These are phyloP conservation scores for Saturnispora silvae DNA, from an alignment of 805 yeast species.

Conservation along the genomic window DNA sequence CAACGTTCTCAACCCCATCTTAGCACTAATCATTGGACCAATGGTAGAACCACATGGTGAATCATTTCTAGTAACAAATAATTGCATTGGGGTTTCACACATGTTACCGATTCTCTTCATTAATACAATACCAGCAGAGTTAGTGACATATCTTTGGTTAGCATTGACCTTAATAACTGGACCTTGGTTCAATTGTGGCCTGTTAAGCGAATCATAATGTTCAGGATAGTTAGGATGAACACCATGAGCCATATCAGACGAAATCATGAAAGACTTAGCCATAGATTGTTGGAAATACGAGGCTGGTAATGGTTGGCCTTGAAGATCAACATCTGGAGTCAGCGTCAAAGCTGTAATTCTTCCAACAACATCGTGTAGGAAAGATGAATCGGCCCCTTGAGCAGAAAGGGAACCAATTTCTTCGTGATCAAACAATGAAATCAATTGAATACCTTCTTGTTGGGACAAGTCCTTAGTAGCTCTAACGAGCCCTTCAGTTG, in stretches of 20 bases:
- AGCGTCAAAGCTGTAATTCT: slow-evolving; percentile 47
- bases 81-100: slow-evolving; percentile 72
- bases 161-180: slow-evolving; percentile 93
- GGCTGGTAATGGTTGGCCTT: slow-evolving; percentile 20
- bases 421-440: slow-evolving; percentile 90
- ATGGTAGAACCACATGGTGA: slow-evolving; percentile 95
- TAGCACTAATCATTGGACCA: slow-evolving; percentile 86
- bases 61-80: slow-evolving; percentile 88
- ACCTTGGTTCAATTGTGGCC: slow-evolving; percentile 76
- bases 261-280: slow-evolving; percentile 75
- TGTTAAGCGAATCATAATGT: slow-evolving; percentile 67
- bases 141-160: slow-evolving; percentile 90
- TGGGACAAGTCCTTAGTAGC: slow-evolving; percentile 27
- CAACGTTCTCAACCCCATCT: slow-evolving; percentile 75
- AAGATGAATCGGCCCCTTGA: slow-evolving; percentile 93
- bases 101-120: slow-evolving; percentile 59
- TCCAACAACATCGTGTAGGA: slow-evolving; percentile 66
- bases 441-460: slow-evolving; percentile 54
- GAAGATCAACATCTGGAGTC: slow-evolving; percentile 29
- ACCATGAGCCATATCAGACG: slow-evolving; percentile 96
- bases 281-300: slow-evolving; percentile 43
- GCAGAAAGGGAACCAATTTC: slow-evolving; percentile 91
- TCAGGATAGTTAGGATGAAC: slow-evolving; percentile 84
- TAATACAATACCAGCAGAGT: slow-evolving; percentile 78
- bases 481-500: slow-evolving; percentile 58